Conservation (phyloP, 345 rosid genomes). For the Turritis glabra region DNA sequence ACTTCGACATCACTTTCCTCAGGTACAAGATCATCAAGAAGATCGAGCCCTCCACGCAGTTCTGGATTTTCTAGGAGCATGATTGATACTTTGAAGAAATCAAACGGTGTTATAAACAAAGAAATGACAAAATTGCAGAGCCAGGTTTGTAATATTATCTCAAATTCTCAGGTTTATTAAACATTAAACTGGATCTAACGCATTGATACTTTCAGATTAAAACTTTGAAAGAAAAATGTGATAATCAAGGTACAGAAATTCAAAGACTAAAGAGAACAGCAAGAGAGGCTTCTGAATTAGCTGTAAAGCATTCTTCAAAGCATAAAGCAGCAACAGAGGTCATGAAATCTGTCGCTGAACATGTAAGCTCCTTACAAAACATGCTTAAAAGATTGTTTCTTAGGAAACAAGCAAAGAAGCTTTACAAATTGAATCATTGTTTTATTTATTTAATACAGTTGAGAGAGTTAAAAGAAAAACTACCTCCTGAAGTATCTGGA, state of each 20-base stretch:
- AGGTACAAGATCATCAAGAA: conserved; percentile 49
- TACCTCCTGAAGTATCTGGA: conserved; percentile 57
- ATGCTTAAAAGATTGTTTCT: background rate
- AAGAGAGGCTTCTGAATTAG: conserved; percentile 53
- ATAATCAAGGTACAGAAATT: conserved; percentile 66
- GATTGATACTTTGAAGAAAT: conserved; percentile 79
- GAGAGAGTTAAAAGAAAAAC: conserved; percentile 54
- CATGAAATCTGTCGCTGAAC: conserved; percentile 54
- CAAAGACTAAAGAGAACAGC: conserved; percentile 49
- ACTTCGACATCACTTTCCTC: background rate
- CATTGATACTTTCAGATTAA: conserved; percentile 48
- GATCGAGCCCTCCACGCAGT: conserved; percentile 72
- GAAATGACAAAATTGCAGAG: conserved; percentile 71
- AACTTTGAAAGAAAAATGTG: conserved; percentile 62
- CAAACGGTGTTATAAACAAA: conserved; percentile 78
- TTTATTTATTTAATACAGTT: conserved; percentile 43
- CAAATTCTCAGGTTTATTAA: background rate
- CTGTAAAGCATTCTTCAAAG: conserved; percentile 56
- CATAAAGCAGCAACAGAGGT: conserved; percentile 57
- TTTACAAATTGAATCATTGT: background rate
- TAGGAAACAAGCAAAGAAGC: background rate
- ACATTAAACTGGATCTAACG: background rate
- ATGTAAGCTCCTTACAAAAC: conserved; percentile 47
- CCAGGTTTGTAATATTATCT: conserved; percentile 49
- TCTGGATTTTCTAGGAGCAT: conserved; percentile 67